Evolutionary conservation across 1,284 basidiomycete species (phyloP).

Genomic region (Cystobasidium slooffiae): DNA sequence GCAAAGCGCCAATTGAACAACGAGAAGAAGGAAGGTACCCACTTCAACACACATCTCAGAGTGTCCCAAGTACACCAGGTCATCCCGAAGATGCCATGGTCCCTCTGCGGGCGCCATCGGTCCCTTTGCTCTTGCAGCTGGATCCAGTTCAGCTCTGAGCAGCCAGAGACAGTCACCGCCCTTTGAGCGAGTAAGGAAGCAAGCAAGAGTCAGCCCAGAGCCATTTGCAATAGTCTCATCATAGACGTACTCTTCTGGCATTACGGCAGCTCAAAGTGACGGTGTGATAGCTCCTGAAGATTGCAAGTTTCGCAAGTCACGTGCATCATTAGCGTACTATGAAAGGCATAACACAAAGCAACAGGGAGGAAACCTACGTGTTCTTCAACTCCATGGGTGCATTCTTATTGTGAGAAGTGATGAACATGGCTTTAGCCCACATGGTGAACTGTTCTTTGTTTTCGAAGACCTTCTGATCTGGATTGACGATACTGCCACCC

Average conservation of each 20-base stretch:
- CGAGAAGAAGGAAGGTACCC: background rate
- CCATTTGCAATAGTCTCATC: background rate
- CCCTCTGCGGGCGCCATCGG: constrained; percentile 1
- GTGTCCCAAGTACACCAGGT: background rate
- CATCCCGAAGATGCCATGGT: background rate
- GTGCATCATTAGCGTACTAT: background rate
- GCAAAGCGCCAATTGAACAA: background rate
- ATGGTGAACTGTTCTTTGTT: constrained; percentile 10
- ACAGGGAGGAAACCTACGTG: constrained; percentile 6
- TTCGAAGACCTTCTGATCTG: constrained; percentile 13
- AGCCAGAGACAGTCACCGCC: constrained; percentile 6
- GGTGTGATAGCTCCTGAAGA: constrained; percentile 5
- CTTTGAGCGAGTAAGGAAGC: background rate
- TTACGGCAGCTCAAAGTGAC: constrained; percentile 23
- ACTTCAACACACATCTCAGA: constrained; percentile 1
- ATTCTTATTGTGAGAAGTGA: constrained; percentile 6
- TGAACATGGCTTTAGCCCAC: constrained; percentile 17
- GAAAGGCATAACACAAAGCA: background rate
- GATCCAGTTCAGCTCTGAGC: background rate
- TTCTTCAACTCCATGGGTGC: constrained; percentile 30
- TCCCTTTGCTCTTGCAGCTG: background rate
- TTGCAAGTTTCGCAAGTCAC: background rate
- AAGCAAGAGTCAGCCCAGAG: background rate
- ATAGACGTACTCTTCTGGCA: constrained; percentile 5
- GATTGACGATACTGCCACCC: background rate